These are phyloP conservation scores for Artomyces pyxidatus DNA, from an alignment of 768 basidiomycete species.

Conservation along the genomic window DNA sequence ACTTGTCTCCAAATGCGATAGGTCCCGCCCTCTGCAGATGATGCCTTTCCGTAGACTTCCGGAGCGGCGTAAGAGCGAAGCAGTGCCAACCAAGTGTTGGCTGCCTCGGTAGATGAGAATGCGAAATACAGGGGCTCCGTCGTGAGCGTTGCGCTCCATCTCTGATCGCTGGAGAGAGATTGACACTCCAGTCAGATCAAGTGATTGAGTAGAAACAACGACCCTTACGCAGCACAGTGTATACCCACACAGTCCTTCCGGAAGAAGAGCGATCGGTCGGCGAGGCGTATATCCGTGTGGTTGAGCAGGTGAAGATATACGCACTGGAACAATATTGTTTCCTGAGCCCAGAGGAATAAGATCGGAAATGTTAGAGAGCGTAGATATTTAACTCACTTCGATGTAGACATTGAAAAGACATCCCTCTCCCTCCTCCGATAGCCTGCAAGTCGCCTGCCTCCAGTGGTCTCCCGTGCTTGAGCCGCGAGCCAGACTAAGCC, in stretches of 20 bases:
- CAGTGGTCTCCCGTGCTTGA: constrained; percentile 51
- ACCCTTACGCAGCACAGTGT: constrained; percentile 47
- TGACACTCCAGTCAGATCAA: constrained; percentile 5
- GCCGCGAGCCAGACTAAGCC: constrained; percentile 53
- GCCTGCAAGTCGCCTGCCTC: constrained; percentile 64
- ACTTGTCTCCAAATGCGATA: constrained; percentile 87
- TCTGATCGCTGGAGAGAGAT: constrained; percentile 39
- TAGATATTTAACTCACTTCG: constrained; percentile 42
- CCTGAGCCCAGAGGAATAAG: constrained; percentile 32
- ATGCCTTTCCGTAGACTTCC: constrained; percentile 64
- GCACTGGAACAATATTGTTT: constrained; percentile 65
- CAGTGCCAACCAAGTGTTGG: constrained; percentile 72
- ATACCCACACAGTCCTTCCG: constrained; percentile 71
- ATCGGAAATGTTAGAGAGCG: neutral
- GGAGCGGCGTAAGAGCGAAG: constrained; percentile 75
- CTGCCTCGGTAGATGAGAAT: constrained; percentile 54
- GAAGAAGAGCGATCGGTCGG: constrained; percentile 70
- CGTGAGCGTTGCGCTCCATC: constrained; percentile 43
- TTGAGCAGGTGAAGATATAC: constrained; percentile 64
- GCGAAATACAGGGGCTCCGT: constrained; percentile 68
- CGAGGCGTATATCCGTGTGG: constrained; percentile 74
- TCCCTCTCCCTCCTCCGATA: constrained; percentile 58
- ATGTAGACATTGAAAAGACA: constrained; percentile 69
- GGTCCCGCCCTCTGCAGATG: constrained; percentile 51
- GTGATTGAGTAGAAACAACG: constrained; percentile 1